A percentile compares a stretch with the other conserved stretches of the same genome.
Evolutionary conservation across 1,284 basidiomycete genomes (phyloP).

Genomic region (Papiliotrema terrestris): DNA sequence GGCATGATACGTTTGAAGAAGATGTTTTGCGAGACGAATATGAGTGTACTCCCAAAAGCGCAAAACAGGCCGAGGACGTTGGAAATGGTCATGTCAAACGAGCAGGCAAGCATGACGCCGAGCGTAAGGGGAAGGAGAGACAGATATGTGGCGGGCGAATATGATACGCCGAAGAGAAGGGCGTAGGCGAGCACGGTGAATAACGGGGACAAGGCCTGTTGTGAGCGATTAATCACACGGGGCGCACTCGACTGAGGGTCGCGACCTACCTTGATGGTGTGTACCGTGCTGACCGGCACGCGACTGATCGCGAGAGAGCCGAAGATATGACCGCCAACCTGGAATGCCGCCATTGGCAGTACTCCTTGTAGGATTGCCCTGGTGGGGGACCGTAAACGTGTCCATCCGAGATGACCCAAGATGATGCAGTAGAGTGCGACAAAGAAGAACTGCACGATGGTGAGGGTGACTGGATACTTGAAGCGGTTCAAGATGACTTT

Average conservation of each 20-base stretch:
- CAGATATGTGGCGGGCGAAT: slow-evolving; percentile 84
- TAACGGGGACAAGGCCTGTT: slow-evolving; percentile 86
- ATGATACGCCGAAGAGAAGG: slow-evolving; percentile 85
- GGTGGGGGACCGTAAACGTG: slow-evolving; percentile 64
- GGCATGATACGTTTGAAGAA: slow-evolving; percentile 99
- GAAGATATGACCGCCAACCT: slow-evolving; percentile 93
- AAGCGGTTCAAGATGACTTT: slow-evolving; percentile 51
- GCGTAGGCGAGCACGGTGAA: slow-evolving; percentile 97
- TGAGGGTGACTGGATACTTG: slow-evolving; percentile 58
- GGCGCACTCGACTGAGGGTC: neutral
- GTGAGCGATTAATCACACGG: slow-evolving; percentile 1
- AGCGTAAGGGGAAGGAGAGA: slow-evolving; percentile 91
- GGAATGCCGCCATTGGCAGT: slow-evolving; percentile 87
- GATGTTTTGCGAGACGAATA: slow-evolving; percentile 98
- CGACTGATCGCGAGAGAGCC: slow-evolving; percentile 93
- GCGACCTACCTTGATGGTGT: slow-evolving; percentile 87
- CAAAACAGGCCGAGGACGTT: slow-evolving; percentile 80
- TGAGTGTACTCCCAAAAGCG: slow-evolving; percentile 88
- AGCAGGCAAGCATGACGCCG: slow-evolving; percentile 96
- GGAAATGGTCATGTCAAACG: slow-evolving; percentile 82
- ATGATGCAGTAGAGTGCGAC: slow-evolving; percentile 81
- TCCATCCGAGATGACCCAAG: slow-evolving; percentile 62
- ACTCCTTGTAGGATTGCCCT: slow-evolving; percentile 71
- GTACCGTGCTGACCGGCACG: slow-evolving; percentile 95
- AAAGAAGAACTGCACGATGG: slow-evolving; percentile 96